These are phyloP conservation scores for Cladosporium cucumerinum DNA, from an alignment of 2,329 filamentous ascomycete species.

Conservation along the genomic window DNA sequence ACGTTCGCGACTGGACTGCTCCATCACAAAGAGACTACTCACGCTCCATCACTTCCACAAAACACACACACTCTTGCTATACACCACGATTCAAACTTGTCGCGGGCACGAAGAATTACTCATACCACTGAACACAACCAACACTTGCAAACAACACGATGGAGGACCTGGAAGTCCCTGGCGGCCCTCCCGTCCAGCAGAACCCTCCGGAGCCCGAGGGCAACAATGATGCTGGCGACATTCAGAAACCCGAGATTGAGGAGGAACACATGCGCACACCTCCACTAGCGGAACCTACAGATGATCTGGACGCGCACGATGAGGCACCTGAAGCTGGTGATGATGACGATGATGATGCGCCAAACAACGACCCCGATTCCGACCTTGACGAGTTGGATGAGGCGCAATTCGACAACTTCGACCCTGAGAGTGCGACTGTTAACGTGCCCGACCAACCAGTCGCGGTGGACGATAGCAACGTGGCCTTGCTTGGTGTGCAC, in stretches of 20 bases:
- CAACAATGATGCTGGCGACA: slow-evolving; percentile 46
- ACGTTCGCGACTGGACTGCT: slow-evolving; percentile 6
- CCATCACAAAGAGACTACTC: neutral
- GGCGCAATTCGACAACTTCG: slow-evolving; percentile 61
- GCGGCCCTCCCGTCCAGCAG: slow-evolving; percentile 38
- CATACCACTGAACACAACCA: neutral
- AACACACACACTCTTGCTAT: slow-evolving; percentile 18
- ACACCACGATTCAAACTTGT: neutral
- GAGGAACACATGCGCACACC: slow-evolving; percentile 46
- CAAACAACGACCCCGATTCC: slow-evolving; percentile 45
- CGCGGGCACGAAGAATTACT: neutral
- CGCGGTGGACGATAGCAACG: slow-evolving; percentile 59
- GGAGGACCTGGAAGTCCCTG: slow-evolving; percentile 41
- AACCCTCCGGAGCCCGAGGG: slow-evolving; percentile 45
- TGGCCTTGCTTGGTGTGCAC: slow-evolving; percentile 59
- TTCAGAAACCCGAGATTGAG: slow-evolving; percentile 46
- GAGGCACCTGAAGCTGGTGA: slow-evolving; percentile 17
- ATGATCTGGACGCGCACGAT: slow-evolving; percentile 42
- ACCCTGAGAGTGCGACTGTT: slow-evolving; percentile 58
- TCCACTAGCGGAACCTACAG: slow-evolving; percentile 41
- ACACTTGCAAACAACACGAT: slow-evolving; percentile 26
- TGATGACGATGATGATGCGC: slow-evolving; percentile 36
- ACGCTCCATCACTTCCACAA: neutral
- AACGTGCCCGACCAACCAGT: slow-evolving; percentile 52
- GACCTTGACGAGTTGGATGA: slow-evolving; percentile 62